Percentiles rank a stretch among this genome's conserved stretches.
Evolutionary conservation across 2,329 filamentous ascomycete species (phyloP).

Genomic region (Calonectria fujianensis): DNA sequence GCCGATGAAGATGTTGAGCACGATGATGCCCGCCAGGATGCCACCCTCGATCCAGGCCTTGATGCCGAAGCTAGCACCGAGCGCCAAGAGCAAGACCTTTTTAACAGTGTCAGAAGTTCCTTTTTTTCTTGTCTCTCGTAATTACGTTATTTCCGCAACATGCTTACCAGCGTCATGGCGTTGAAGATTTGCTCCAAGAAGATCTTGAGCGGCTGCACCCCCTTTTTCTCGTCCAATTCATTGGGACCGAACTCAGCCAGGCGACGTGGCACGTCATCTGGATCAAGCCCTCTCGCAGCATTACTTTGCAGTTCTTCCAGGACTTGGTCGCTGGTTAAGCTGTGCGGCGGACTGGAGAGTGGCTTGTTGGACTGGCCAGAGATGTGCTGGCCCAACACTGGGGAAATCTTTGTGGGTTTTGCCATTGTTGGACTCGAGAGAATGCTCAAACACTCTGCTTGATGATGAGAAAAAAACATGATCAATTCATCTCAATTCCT

Average conservation of each 20-base stretch:
- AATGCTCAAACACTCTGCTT: background rate
- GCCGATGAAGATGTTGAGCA: slow-evolving; percentile 71
- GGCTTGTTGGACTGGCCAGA: slow-evolving; percentile 57
- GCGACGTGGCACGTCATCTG: slow-evolving; percentile 68
- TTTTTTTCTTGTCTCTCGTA: background rate
- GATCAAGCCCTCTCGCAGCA: slow-evolving; percentile 71
- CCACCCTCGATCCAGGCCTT: slow-evolving; percentile 72
- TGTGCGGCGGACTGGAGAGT: slow-evolving; percentile 74
- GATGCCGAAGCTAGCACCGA: slow-evolving; percentile 73
- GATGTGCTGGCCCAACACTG: slow-evolving; percentile 49
- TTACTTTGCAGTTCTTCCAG: slow-evolving; percentile 71
- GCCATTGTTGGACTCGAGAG: slow-evolving; percentile 66
- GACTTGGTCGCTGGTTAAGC: slow-evolving; percentile 68
- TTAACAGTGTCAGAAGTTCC: background rate
- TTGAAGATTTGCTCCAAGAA: slow-evolving; percentile 75
- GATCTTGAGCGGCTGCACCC: slow-evolving; percentile 74
- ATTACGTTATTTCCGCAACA: background rate
- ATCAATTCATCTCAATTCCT: background rate
- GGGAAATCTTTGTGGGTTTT: slow-evolving; percentile 47
- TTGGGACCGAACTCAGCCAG: slow-evolving; percentile 74
- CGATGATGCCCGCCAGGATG: slow-evolving; percentile 71
- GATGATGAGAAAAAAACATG: background rate
- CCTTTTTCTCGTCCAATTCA: slow-evolving; percentile 66
- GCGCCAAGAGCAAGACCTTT: slow-evolving; percentile 74
- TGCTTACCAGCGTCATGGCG: slow-evolving; percentile 72